phyloP scores from a whole-genome alignment of 2,329 filamentous ascomycete species.

The Elsinoe ampelina region DNA sequence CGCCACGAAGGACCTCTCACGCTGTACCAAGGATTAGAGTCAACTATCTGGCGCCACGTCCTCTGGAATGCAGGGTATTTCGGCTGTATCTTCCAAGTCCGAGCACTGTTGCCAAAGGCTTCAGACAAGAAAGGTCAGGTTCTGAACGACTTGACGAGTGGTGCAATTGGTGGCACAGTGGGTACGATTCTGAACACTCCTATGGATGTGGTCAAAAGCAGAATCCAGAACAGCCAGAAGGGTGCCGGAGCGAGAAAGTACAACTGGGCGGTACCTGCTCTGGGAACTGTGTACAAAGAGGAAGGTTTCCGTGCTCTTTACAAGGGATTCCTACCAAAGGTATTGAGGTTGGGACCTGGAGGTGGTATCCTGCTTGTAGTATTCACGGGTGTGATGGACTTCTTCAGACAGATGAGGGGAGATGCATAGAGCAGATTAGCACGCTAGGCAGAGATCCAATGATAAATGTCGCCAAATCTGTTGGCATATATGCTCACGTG shows the following conservation, averaged over 20 bases:
- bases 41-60: constrained; percentile 90
- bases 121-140: constrained; percentile 73
- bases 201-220: constrained; percentile 94
- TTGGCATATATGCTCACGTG: no score
- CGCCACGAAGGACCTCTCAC: constrained; percentile 74
- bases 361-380: constrained; percentile 71
- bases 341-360: constrained; percentile 64
- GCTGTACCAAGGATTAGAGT: constrained; percentile 94
- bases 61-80: constrained; percentile 96
- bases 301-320: constrained; percentile 88
- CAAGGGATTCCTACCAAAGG: constrained; percentile 97
- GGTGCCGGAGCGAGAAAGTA: constrained; percentile 79
- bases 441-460: no score
- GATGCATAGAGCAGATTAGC: constrained; percentile 21
- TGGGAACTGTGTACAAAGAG: constrained; percentile 80
- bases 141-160: constrained; percentile 77
- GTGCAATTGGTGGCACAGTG: constrained; percentile 76
- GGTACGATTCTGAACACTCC: constrained; percentile 93
- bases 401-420: constrained; percentile 65
- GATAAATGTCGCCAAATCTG: no score
- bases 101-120: constrained; percentile 70
- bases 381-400: constrained; percentile 83
- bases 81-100: constrained; percentile 96
- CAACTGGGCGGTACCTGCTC: constrained; percentile 92
- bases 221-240: constrained; percentile 89